Base-by-base conservation (phyloP, 1,139 yeast genomes). In the Kodamaea sp. region DNA sequence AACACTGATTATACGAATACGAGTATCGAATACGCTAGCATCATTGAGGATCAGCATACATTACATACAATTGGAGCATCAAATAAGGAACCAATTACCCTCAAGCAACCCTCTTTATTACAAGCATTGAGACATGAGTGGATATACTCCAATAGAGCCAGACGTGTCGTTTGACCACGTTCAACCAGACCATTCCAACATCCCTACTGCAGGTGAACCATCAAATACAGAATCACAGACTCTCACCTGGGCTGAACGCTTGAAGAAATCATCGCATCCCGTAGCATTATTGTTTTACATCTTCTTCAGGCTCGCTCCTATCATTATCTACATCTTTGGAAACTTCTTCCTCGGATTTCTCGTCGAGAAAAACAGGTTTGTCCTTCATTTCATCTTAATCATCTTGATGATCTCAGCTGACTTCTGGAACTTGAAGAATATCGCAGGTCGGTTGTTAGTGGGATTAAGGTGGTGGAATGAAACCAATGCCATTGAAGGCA, bases 401-500 rank as follows among this genome's bases (percentile, higher is more conserved):
- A 78, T 89, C 5, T 64, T 92, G 15, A 66, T 89, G 20, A 71
- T 87, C 19, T 84, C 95, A 0, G 88, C 88, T 1, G 98, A 92
- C 57, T 92, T 92, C 54, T 92, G 97, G 95, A 84, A 87, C 53
- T 80, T 88, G 27, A 92, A 92, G 54, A 92, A 92, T 57, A 86
- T 92, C 11, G 72, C 95, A 11, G 98, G 98, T 1, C 69, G 97
- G 41, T 72, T 87, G 35, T 63, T 92, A 37, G 97, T 92, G 5
- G 97, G 97, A 0, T 70, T 92, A 43, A 73, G 98, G 47, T 90
- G 97, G 96, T 89, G 96, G 96, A 88, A 87, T 56, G 90, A 84
- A 53, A 70, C 73, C 25, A 75, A 63, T 52, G 39, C 56, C 14
- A 51, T 57, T 5, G 59, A 58, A 14, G 64, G 68, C 27, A 43